Evolutionary conservation across 495 filamentous ascomycete species (phyloP).

Genomic region (Penicillium subrubescens): DNA sequence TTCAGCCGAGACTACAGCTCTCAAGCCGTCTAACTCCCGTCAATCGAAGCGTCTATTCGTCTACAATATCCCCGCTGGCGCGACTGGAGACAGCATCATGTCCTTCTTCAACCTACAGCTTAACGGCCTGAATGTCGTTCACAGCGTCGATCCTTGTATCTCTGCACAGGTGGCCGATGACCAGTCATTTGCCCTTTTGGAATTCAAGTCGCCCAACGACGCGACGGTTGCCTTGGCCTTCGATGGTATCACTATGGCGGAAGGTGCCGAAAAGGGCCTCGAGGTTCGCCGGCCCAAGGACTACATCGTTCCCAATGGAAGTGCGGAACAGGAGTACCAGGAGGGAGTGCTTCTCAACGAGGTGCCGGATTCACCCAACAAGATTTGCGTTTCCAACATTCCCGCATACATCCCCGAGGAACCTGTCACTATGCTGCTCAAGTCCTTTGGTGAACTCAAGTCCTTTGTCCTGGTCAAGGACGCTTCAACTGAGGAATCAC

Average conservation of each 20-base stretch:
- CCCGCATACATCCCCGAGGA: conserved; percentile 85
- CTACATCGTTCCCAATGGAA: conserved; percentile 86
- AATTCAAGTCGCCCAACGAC: conserved; percentile 86
- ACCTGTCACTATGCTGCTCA: conserved; percentile 84
- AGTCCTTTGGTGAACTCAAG: conserved; percentile 90
- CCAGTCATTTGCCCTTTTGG: conserved; percentile 76
- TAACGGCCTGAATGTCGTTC: conserved; percentile 88
- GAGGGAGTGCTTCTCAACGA: conserved; percentile 76
- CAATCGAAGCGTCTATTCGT: conserved; percentile 90
- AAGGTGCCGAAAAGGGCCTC: conserved; percentile 63
- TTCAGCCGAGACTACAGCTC: conserved; percentile 69
- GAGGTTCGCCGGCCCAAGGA: conserved; percentile 91
- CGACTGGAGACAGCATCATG: conserved; percentile 69
- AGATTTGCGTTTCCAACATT: conserved; percentile 90
- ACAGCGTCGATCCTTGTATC: conserved; percentile 82
- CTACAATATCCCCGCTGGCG: conserved; percentile 71
- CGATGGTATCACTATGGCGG: conserved; percentile 86
- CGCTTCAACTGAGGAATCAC: conserved; percentile 77
- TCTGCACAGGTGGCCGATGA: conserved; percentile 81
- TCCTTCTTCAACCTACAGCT: conserved; percentile 96
- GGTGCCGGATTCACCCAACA: conserved; percentile 90
- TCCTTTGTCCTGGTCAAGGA: conserved; percentile 92
- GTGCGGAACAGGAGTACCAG: conserved; percentile 75
- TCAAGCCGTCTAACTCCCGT: conserved; percentile 89
- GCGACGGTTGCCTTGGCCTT: conserved; percentile 89